Percentiles rank a stretch among this genome's conserved stretches.
These are phyloP conservation scores for Pyrenophora tritici-repentis DNA, from an alignment of 2,329 filamentous ascomycete species.

Conservation along the genomic window DNA sequence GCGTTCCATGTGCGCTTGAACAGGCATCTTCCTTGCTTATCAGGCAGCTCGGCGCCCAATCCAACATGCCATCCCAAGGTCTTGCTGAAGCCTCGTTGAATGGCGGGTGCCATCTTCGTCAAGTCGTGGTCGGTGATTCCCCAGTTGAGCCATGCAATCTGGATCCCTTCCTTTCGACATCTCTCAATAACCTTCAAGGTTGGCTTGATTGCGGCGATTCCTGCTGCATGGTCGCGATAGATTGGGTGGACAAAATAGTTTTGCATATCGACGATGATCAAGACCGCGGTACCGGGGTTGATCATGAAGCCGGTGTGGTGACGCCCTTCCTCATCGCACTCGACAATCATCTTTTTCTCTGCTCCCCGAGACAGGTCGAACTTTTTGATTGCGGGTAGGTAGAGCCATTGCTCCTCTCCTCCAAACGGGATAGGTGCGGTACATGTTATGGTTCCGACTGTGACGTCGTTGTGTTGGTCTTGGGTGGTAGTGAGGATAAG, in stretches of 20 bases:
- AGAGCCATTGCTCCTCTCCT: constrained; percentile 50
- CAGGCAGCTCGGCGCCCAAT: constrained; percentile 46
- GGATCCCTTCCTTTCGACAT: constrained; percentile 48
- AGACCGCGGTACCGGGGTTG: constrained; percentile 47
- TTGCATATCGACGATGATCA: constrained; percentile 52
- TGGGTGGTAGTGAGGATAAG: constrained; percentile 18
- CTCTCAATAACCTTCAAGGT: constrained; percentile 47
- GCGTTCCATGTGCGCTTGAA: constrained; percentile 52
- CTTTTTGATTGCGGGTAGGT: constrained; percentile 47
- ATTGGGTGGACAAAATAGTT: constrained; percentile 50
- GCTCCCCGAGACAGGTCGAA: constrained; percentile 51
- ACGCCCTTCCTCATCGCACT: constrained; percentile 48
- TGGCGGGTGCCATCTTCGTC: constrained; percentile 48
- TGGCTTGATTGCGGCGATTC: constrained; percentile 42
- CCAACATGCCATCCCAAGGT: constrained; percentile 50
- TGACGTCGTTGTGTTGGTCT: constrained; percentile 23
- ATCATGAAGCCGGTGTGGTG: constrained; percentile 49
- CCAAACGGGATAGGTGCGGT: constrained; percentile 50
- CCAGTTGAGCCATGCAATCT: constrained; percentile 52
- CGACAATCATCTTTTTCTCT: constrained; percentile 44
- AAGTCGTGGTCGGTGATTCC: constrained; percentile 48
- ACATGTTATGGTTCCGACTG: constrained; percentile 39
- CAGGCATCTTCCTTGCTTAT: constrained; percentile 47
- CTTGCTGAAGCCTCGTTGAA: constrained; percentile 51
- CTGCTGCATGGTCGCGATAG: constrained; percentile 37